These are phyloP conservation scores for Rhodomyrtus psidioides DNA, from an alignment of 441 rosid genomes.

Conservation along the genomic window DNA sequence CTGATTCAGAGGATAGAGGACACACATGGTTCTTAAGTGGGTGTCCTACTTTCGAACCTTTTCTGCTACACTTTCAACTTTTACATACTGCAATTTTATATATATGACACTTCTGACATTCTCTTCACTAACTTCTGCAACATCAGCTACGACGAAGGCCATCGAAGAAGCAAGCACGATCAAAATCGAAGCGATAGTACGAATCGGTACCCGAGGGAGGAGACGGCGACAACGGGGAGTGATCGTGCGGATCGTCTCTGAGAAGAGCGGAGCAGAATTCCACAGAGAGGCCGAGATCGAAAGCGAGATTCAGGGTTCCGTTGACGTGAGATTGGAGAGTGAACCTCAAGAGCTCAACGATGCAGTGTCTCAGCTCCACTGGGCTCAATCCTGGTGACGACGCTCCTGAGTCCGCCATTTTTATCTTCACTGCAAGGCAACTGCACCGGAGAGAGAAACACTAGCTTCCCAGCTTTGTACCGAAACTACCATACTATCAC, in stretches of 20 bases:
- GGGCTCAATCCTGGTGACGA: background rate
- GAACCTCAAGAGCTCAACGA: slow-evolving; percentile 47
- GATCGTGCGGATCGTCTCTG: slow-evolving; percentile 16
- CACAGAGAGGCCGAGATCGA: slow-evolving; percentile 31
- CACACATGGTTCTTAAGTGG: background rate
- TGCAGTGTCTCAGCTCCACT: slow-evolving; percentile 30
- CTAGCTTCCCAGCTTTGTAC: fast-evolving
- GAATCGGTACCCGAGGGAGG: background rate
- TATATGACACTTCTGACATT: background rate
- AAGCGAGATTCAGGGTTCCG: slow-evolving; percentile 14
- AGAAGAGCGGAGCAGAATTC: slow-evolving; percentile 57
- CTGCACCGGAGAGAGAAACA: background rate
- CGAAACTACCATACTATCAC: background rate
- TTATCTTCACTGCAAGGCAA: background rate
- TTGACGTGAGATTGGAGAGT: slow-evolving; percentile 31
- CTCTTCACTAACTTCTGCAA: background rate
- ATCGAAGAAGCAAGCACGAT: background rate
- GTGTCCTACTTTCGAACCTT: background rate
- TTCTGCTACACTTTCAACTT: background rate
- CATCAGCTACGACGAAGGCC: background rate
- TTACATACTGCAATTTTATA: background rate
- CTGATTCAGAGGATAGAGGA: background rate
- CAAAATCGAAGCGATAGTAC: background rate
- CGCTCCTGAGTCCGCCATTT: background rate
- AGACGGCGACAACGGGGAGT: background rate